Percentiles rank a stretch among this genome's conserved stretches.
These are phyloP conservation scores for Triticum monococcum DNA, from an alignment of 176 grass and related monocot species.

Conservation along the genomic window DNA sequence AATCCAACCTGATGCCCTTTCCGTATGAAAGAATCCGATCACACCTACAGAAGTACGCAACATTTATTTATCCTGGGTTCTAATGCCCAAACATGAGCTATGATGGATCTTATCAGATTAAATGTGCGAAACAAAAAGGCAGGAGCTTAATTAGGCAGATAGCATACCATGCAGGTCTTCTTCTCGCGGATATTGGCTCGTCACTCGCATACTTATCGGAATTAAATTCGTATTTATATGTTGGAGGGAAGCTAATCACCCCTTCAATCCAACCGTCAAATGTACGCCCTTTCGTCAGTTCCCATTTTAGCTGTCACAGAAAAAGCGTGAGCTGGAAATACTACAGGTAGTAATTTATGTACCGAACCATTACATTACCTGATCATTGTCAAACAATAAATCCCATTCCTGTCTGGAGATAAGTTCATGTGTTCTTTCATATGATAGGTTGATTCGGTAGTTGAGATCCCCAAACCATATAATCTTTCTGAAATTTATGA, in stretches of 20 bases:
- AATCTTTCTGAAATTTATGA: slow-evolving; percentile 74
- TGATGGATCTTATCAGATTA: not conserved
- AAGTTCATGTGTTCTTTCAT: slow-evolving; percentile 79
- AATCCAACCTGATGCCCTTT: slow-evolving; percentile 62
- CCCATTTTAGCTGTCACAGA: slow-evolving; percentile 61
- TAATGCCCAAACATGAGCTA: slow-evolving; percentile 12
- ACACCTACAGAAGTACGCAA: slow-evolving; percentile 52
- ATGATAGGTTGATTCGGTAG: slow-evolving; percentile 78
- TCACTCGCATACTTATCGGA: slow-evolving; percentile 65
- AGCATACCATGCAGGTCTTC: slow-evolving; percentile 90
- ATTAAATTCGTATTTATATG: slow-evolving; percentile 88
- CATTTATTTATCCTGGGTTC: slow-evolving; percentile 1
- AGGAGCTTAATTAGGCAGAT: not conserved
- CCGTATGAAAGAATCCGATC: slow-evolving; percentile 81
- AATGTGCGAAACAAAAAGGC: not conserved
- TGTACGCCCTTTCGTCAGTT: slow-evolving; percentile 59
- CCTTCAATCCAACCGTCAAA: slow-evolving; percentile 95
- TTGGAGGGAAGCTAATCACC: slow-evolving; percentile 70
- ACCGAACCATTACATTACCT: slow-evolving; percentile 45
- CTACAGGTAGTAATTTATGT: slow-evolving; percentile 10
- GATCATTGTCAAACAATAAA: slow-evolving; percentile 65
- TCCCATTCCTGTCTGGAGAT: slow-evolving; percentile 66
- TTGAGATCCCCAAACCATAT: slow-evolving; percentile 96
- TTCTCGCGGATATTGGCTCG: slow-evolving; percentile 51
- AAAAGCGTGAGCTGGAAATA: slow-evolving; percentile 31